These are phyloP conservation scores for Rhodomyrtus tomentosa DNA, from an alignment of 345 rosid species.

Conservation along the genomic window DNA sequence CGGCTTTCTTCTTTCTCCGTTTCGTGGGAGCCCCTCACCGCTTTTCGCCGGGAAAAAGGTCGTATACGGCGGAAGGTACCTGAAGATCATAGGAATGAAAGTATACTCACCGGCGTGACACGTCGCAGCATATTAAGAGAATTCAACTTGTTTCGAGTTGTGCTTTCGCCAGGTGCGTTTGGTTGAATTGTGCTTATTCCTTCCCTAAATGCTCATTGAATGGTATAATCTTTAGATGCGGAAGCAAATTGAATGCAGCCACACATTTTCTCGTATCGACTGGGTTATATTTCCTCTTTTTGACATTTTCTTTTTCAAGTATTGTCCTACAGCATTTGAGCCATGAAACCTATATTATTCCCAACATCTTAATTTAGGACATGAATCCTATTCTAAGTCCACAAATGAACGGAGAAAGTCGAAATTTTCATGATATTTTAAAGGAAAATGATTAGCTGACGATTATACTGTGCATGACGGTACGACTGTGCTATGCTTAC, in stretches of 20 bases:
- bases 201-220: background rate
- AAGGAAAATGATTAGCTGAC: too few species aligned
- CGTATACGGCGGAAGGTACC: conserved; percentile 33
- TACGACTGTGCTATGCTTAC: too few species aligned
- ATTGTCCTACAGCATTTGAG: background rate
- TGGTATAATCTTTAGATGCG: background rate
- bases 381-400: background rate
- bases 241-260: background rate
- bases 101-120: background rate
- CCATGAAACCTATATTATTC: background rate
- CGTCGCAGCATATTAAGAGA: background rate
- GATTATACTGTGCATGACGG: too few species aligned
- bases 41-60: conserved; percentile 4
- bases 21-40: background rate
- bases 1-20: background rate
- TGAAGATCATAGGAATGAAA: background rate
- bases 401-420: background rate
- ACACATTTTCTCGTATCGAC: background rate
- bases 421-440: background rate
- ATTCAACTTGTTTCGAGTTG: background rate
- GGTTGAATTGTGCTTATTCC: background rate
- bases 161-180: background rate
- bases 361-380: background rate
- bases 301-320: background rate
- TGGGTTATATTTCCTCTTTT: background rate